These are phyloP conservation scores for Coemansia sp. DNA, from an alignment of 192 early-diverging fungal genomes.

Conservation along the genomic window DNA sequence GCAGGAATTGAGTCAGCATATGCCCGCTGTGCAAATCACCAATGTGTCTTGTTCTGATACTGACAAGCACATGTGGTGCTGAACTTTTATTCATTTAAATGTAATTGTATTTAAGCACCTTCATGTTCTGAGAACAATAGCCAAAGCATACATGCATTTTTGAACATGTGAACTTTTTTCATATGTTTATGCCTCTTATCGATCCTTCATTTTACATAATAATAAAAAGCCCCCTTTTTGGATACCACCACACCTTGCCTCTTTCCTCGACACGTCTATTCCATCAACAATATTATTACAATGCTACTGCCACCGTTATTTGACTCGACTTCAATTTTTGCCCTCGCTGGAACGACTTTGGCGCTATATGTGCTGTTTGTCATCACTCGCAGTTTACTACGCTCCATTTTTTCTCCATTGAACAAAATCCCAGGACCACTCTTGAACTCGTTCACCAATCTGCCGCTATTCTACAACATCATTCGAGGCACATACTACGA, in stretches of 20 bases:
- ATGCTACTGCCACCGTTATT: not conserved
- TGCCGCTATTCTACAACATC: constrained; percentile 23
- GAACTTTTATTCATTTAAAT: not conserved
- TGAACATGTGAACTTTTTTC: not conserved
- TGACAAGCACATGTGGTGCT: not conserved
- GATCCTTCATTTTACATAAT: not conserved
- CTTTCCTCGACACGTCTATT: not conserved
- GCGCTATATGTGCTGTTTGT: not conserved
- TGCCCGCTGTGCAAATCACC: constrained; percentile 1
- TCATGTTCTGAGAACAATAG: too few species aligned
- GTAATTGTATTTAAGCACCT: not conserved
- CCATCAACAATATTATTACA: not conserved
- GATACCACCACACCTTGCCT: too few species aligned
- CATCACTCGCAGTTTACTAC: not conserved
- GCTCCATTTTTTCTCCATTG: constrained; percentile 18
- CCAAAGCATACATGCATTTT: not conserved
- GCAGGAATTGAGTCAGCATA: not conserved
- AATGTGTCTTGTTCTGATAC: not conserved
- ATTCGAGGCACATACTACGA: constrained; percentile 29
- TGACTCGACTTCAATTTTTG: not conserved
- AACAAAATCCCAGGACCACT: constrained; percentile 32
- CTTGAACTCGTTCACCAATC: constrained; percentile 33
- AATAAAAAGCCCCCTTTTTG: not conserved
- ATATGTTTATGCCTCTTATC: not conserved
- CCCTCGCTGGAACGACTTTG: not conserved